These are phyloP conservation scores for Mariannaea sp. DNA, from an alignment of 2,329 filamentous ascomycete genomes.

Conservation along the genomic window DNA sequence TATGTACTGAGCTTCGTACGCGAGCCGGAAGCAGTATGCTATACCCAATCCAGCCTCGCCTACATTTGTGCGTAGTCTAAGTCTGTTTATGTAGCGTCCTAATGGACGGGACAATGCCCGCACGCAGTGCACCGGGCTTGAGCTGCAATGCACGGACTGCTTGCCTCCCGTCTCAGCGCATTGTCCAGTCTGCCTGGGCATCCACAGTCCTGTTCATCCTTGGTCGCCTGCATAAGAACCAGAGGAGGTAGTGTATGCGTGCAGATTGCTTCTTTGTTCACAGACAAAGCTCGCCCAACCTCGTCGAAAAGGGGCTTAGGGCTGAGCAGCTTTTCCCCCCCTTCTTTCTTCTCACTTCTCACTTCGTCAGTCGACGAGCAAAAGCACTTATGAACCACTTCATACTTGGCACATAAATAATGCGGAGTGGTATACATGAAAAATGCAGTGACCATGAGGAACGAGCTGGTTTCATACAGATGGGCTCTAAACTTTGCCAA, in stretches of 20 bases:
- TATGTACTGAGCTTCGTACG: slow-evolving; percentile 1
- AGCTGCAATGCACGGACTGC: slow-evolving; percentile 26
- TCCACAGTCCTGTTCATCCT: not conserved
- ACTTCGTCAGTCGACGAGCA: too few species aligned
- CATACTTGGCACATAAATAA: too few species aligned
- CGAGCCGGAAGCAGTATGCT: not conserved
- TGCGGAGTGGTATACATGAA: too few species aligned
- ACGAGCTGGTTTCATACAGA: too few species aligned
- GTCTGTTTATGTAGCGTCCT: not conserved
- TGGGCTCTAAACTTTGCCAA: too few species aligned
- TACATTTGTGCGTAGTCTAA: not conserved
- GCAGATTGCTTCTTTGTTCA: not conserved
- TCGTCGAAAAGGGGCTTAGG: not conserved
- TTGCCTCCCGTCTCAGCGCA: slow-evolving; percentile 20
- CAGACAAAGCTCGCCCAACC: too few species aligned
- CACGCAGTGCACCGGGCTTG: slow-evolving; percentile 1
- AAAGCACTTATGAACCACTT: too few species aligned
- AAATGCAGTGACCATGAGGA: too few species aligned
- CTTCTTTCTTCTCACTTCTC: too few species aligned
- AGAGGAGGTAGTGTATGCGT: too few species aligned
- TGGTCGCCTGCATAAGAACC: too few species aligned
- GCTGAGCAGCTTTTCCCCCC: too few species aligned
- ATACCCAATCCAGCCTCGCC: not conserved
- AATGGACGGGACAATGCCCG: slow-evolving; percentile 6
- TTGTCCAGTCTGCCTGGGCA: slow-evolving; percentile 10